These are phyloP conservation scores for Hygrophorus russula DNA, from an alignment of 768 basidiomycete genomes.

Conservation along the genomic window DNA sequence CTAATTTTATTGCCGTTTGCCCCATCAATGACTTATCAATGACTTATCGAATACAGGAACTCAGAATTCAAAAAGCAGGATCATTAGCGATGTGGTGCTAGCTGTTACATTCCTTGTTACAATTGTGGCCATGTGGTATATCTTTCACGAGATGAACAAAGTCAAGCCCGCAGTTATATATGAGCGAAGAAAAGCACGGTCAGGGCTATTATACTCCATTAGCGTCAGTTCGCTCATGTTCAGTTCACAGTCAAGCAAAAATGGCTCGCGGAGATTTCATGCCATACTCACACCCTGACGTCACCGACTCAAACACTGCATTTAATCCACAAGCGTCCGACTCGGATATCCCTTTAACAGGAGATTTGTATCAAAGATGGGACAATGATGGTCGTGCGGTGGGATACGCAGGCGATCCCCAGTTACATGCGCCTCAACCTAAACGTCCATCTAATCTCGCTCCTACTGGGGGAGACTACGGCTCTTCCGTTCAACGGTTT, in stretches of 20 bases:
- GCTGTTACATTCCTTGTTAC: conserved; percentile 64
- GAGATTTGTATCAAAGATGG: conserved; percentile 34
- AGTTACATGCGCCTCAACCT: conserved; percentile 42
- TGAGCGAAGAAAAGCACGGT: conserved; percentile 62
- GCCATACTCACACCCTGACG: conserved; percentile 3
- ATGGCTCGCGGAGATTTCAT: conserved; percentile 19
- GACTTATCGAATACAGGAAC: conserved; percentile 15
- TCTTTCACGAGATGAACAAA: conserved; percentile 57
- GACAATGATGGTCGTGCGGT: conserved; percentile 36
- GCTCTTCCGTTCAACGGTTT: no score
- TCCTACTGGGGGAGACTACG: no score
- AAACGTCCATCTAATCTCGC: conserved; percentile 9
- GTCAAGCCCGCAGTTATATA: conserved; percentile 61
- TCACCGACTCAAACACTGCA: not conserved
- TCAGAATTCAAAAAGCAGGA: conserved; percentile 37
- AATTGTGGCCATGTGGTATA: conserved; percentile 73
- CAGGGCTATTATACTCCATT: conserved; percentile 8
- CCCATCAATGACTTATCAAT: not conserved
- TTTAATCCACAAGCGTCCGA: conserved; percentile 25
- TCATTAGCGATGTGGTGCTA: conserved; percentile 61
- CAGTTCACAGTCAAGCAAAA: conserved; percentile 40
- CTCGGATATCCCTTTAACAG: conserved; percentile 32
- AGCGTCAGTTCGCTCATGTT: conserved; percentile 1
- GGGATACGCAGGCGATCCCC: conserved; percentile 33
- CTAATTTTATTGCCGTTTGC: not conserved